Conservation (phyloP, 148 eudicot species). For the Mesembryanthemum crystallinum region DNA sequence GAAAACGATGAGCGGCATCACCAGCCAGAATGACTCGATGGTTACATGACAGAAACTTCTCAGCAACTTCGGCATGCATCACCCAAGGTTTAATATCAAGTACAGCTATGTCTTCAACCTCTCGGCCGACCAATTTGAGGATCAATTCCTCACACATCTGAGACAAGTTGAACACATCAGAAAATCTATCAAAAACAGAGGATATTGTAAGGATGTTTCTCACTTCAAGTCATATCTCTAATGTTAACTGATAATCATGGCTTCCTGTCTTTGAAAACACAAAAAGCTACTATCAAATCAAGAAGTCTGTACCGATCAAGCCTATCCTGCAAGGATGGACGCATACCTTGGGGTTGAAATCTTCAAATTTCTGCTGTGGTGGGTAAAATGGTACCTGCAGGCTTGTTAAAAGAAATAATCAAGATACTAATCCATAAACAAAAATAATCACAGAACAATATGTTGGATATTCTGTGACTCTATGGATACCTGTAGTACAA, state of each 20-base stretch:
- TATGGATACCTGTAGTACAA: constrained; percentile 73
- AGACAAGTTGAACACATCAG: constrained; percentile 23
- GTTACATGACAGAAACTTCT: constrained; percentile 55
- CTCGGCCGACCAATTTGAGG: constrained; percentile 70
- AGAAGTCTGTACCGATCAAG: background rate
- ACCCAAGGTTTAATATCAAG: constrained; percentile 91
- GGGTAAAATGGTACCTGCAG: constrained; percentile 89
- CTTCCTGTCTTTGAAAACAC: background rate
- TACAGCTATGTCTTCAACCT: constrained; percentile 75
- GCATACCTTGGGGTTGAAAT: constrained; percentile 68
- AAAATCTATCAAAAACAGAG: background rate
- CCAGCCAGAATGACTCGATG: constrained; percentile 74
- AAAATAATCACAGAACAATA: background rate
- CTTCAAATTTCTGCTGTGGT: constrained; percentile 86
- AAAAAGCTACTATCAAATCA: background rate
- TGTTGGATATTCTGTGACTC: background rate
- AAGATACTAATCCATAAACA: background rate
- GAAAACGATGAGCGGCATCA: constrained; percentile 97
- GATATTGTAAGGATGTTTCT: background rate
- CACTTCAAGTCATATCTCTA: background rate
- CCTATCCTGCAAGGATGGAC: constrained; percentile 2
- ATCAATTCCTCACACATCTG: constrained; percentile 81
- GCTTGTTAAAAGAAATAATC: constrained; percentile 6
- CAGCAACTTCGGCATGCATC: constrained; percentile 99
- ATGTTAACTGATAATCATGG: background rate